phyloP scores from a whole-genome alignment of 2,329 filamentous ascomycete species.

The Aspergillus awamori region DNA sequence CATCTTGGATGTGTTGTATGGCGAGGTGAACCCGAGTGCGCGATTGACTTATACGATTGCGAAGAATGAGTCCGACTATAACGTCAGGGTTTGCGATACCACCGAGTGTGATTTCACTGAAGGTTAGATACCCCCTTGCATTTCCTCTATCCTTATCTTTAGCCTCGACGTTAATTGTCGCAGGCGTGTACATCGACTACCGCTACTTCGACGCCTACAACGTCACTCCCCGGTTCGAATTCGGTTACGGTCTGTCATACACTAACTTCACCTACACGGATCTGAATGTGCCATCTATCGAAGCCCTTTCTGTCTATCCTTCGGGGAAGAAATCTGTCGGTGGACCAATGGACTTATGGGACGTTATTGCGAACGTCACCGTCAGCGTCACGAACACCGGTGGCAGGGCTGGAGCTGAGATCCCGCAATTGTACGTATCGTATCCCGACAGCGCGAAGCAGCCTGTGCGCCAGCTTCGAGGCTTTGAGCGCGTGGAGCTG shows the following conservation, averaged over 20 bases:
- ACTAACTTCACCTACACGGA: slow-evolving; percentile 55
- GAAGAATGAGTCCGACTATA: slow-evolving; percentile 24
- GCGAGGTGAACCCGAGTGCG: slow-evolving; percentile 50
- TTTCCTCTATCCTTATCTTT: background rate
- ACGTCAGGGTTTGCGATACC: background rate
- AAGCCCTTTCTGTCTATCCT: slow-evolving; percentile 52
- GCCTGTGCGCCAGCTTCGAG: slow-evolving; percentile 48
- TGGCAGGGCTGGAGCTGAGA: slow-evolving; percentile 48
- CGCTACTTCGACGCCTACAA: slow-evolving; percentile 55
- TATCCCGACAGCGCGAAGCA: slow-evolving; percentile 40
- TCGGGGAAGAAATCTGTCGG: slow-evolving; percentile 37
- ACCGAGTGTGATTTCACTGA: background rate
- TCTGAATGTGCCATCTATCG: slow-evolving; percentile 21
- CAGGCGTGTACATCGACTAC: slow-evolving; percentile 58
- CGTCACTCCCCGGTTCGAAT: slow-evolving; percentile 57
- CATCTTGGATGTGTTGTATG: slow-evolving; percentile 51
- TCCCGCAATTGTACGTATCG: slow-evolving; percentile 61
- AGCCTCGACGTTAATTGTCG: background rate
- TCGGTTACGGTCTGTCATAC: slow-evolving; percentile 61
- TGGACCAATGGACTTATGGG: slow-evolving; percentile 60
- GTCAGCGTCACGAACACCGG: slow-evolving; percentile 57
- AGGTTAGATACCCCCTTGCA: background rate
- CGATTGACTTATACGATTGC: slow-evolving; percentile 67
- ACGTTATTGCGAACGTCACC: slow-evolving; percentile 51
- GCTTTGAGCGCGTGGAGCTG: slow-evolving; percentile 56